Evolutionary conservation across 352 stramenopile species (phyloP).

Genomic region (Globisporangium solare): DNA sequence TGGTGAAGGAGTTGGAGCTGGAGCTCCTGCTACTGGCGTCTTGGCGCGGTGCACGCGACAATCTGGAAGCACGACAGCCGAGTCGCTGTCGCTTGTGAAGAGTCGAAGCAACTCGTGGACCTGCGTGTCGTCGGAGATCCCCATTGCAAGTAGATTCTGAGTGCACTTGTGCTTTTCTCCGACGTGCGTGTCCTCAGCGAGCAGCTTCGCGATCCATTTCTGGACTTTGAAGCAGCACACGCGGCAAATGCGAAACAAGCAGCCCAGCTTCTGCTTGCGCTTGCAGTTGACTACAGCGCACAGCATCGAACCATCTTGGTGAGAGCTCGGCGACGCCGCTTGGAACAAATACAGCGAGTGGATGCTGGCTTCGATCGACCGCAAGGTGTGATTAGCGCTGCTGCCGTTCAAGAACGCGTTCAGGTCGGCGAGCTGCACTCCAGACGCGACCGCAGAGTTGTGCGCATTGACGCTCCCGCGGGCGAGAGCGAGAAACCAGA

Average conservation of each 20-base stretch:
- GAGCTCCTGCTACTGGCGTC: slow-evolving; percentile 1
- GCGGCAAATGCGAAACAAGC: slow-evolving; percentile 38
- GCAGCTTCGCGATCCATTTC: slow-evolving; percentile 19
- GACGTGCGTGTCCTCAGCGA: slow-evolving; percentile 6
- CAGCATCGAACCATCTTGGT: not conserved
- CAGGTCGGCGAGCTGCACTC: slow-evolving; percentile 19
- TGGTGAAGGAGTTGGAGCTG: too few species aligned
- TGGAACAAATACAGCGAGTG: slow-evolving; percentile 27
- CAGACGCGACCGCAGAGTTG: not conserved
- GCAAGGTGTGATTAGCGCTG: not conserved
- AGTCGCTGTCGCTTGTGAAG: slow-evolving; percentile 1
- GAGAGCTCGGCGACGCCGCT: too few species aligned
- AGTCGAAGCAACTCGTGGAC: slow-evolving; percentile 19
- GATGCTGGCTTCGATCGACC: slow-evolving; percentile 23
- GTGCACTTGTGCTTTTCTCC: slow-evolving; percentile 9
- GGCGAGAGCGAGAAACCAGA: slow-evolving; percentile 93
- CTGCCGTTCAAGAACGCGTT: slow-evolving; percentile 37
- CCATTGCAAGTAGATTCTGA: slow-evolving; percentile 26
- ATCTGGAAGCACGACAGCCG: not conserved
- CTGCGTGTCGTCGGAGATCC: slow-evolving; percentile 14
- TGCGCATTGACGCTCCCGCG: slow-evolving; percentile 25
- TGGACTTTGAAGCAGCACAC: slow-evolving; percentile 50
- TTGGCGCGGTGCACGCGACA: slow-evolving; percentile 35
- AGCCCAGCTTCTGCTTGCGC: slow-evolving; percentile 42
- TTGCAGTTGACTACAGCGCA: slow-evolving; percentile 37